Base-by-base conservation (phyloP, 1,139 yeast species). In the Pneumocystis sp. region DNA sequence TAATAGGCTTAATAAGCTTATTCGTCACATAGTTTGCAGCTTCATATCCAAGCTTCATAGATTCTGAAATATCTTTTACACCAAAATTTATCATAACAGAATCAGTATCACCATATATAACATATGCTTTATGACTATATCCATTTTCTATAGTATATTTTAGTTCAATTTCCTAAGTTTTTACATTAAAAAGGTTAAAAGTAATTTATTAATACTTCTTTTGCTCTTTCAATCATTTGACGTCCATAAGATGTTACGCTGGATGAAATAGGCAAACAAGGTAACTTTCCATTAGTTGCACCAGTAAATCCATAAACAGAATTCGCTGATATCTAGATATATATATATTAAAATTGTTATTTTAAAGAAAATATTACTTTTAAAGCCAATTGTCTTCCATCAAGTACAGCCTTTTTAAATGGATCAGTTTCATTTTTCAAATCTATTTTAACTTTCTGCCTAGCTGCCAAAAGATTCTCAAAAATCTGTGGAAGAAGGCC, bases 11-110 rank as follows among this genome's bases (percentile, higher is more conserved):
- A 65, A 84, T 80, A 75, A 95, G 95, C 67, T 82, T 77, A 67
- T 83, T 80, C 0, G 97, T 89, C 2, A 95, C 97, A 70, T 76
- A 85, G 6, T 81, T 87, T 0, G 99, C 99, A 0, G 98, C 98
- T 73, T 91, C 96, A 71, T 89, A 87, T 2, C 98, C 99, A 66
- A 90, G 74, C 66, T 82, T 81, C 98, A 95, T 95, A 71, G 96
- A 89, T 42, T 87, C 86, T 66, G 80, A 84, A 68, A 93, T 75
- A 72, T 90, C 96, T n/a, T 79, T 78, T 59, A 85, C 83, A 0
- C 99, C 99, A 77, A 95, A 95, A 73, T 89, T 90, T 61, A 95
- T 97, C 98, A 95, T 95, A 21, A 95, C 99, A 7, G 98, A 95
- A 82, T 95, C 99, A 0, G 99, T 95, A 77, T 95, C 99, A 79